Base-by-base conservation (phyloP, 345 rosid species). In the Orychophragmus violaceus region DNA sequence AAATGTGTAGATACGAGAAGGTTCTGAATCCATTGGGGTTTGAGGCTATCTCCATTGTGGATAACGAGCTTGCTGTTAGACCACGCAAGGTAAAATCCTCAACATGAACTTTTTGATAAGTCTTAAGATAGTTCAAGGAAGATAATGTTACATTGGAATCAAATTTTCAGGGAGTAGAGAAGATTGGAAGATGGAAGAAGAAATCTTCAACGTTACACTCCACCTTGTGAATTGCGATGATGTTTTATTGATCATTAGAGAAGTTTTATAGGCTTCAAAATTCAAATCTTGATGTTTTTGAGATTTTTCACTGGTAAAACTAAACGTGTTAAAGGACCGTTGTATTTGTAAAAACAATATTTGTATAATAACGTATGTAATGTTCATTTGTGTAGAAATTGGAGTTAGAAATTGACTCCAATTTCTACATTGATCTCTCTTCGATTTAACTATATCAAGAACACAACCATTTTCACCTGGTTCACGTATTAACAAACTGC, bases 101-200 rank as follows among this genome's bases (percentile, higher is more conserved):
- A 18, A 29, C 14, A 11, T 11, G 10, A 49, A 50, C 18, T 29
- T 41, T 59, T 7, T 1, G 11, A 54, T 70, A 32, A 23, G 27
- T 29, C n/a, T 62, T 51, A 0, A 39, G 54, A 41, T 60, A 16
- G 14, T 16, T 22, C 30, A 1, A 17, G 3, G 5, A n/a, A 22
- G 42, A 17, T 27, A 54, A 36, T 53, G 50, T 45, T 44, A 21
- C 48, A 11, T 37, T 75, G 46, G 21, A 39, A 55, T 14, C 55
- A 24, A 29, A 21, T 22, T 25, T 59, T 24, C 87, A 88, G 98
- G 95, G 96, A 71, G 59, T 81, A 64, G 98, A 91, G 82, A 91
- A 79, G 84, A 75, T 88, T 62, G 98, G 91, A 59, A 82, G 96
- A 79, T 89, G 98, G 98, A 87, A 80, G 77, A 91, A 84, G 76